Conservation (phyloP, 2,329 filamentous ascomycete genomes). For the Aureobasidium sp. region DNA sequence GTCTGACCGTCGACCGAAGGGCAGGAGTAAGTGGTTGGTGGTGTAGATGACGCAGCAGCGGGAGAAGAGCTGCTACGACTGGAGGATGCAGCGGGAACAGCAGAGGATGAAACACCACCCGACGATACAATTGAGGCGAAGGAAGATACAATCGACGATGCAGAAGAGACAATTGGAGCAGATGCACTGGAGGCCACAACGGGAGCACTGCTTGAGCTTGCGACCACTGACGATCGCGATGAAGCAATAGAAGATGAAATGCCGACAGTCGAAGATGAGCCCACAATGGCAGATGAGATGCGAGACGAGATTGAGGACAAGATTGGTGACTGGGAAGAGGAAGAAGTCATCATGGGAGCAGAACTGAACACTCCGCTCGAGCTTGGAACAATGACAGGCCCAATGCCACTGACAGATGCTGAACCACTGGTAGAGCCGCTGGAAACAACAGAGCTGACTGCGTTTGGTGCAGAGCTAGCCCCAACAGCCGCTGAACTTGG, state of each 20-base stretch:
- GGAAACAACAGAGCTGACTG: neutral
- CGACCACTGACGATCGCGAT: neutral
- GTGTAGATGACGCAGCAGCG: neutral
- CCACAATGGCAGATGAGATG: neutral
- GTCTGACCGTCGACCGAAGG: conserved; percentile 1
- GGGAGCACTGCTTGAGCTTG: neutral
- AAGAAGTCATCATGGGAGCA: neutral
- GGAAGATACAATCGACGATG: neutral
- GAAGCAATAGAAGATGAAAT: neutral
- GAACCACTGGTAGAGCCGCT: neutral
- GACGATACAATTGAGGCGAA: too few species aligned
- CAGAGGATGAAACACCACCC: neutral
- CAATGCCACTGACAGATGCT: conserved; percentile 1
- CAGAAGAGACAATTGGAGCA: neutral
- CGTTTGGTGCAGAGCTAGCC: neutral
- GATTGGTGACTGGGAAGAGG: neutral
- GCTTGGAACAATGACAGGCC: conserved; percentile 5
- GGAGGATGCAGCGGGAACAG: neutral
- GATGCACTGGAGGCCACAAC: neutral
- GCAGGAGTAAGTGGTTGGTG: conserved; percentile 9
- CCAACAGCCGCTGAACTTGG: neutral
- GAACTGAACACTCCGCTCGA: neutral
- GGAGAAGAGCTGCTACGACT: neutral
- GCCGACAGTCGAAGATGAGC: neutral
- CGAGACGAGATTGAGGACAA: too few species aligned